These are phyloP conservation scores for Xylaria sp. DNA, from an alignment of 2,329 filamentous ascomycete genomes.

Conservation along the genomic window DNA sequence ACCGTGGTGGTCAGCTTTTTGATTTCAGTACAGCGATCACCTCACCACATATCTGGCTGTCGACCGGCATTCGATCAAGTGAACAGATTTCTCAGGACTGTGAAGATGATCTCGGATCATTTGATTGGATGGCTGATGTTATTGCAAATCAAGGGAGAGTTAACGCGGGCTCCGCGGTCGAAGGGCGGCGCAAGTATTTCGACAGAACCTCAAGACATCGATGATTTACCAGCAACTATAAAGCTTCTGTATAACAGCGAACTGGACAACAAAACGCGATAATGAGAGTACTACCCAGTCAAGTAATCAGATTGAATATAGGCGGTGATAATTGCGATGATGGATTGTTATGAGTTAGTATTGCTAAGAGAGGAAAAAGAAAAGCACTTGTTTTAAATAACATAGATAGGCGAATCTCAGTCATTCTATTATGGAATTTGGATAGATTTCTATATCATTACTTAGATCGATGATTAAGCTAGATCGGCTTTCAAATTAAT, in stretches of 20 bases:
- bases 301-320: background rate
- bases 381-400: background rate
- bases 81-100: background rate
- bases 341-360: background rate
- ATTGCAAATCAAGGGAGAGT: background rate
- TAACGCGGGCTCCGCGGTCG: background rate
- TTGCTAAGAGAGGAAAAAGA: background rate
- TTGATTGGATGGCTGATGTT: background rate
- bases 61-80: background rate
- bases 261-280: background rate
- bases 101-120: background rate
- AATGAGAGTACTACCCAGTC: background rate
- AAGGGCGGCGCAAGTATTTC: background rate
- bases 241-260: background rate
- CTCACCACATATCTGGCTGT: slow-evolving; percentile 20
- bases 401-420: no score
- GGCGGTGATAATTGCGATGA: background rate
- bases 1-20: slow-evolving; percentile 32
- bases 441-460: background rate
- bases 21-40: slow-evolving; percentile 35
- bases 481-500: no score
- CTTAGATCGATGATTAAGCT: background rate
- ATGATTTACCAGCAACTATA: background rate
- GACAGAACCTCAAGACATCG: background rate
- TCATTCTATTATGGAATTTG: background rate